These are phyloP conservation scores for Fusarium humuli DNA, from an alignment of 2,329 filamentous ascomycete genomes.

Conservation along the genomic window DNA sequence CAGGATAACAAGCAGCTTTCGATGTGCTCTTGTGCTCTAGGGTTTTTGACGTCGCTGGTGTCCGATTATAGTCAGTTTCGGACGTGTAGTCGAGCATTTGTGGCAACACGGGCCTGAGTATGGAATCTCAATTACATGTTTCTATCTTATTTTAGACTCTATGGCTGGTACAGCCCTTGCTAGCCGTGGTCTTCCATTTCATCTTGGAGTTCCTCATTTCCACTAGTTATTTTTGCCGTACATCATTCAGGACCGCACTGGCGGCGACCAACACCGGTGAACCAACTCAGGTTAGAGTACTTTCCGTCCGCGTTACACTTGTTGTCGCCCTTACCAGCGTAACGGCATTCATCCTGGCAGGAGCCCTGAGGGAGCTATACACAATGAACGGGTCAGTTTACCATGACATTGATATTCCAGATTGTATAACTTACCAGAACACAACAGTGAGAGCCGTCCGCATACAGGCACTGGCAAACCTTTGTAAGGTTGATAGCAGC, in stretches of 20 bases:
- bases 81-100: background rate
- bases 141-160: rapidly evolving
- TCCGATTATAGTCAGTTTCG: rapidly evolving
- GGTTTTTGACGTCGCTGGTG: background rate
- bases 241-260: background rate
- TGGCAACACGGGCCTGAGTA: rapidly evolving
- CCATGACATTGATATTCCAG: background rate
- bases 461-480: background rate
- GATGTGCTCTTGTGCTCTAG: rapidly evolving
- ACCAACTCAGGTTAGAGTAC: background rate
- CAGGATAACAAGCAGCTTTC: background rate
- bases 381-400: background rate
- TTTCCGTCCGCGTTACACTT: background rate
- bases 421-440: background rate
- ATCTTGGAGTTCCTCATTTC: background rate
- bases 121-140: background rate
- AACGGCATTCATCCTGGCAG: background rate
- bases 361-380: background rate
- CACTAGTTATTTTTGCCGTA: background rate
- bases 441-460: background rate
- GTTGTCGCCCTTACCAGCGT: background rate
- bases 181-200: background rate
- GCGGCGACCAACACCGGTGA: background rate
- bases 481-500: background rate
- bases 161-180: rapidly evolving